Evolutionary conservation across 345 rosid species (phyloP), one percentile per base, ranked within the genome.

Genomic region (Syzygium oleosum): DNA sequence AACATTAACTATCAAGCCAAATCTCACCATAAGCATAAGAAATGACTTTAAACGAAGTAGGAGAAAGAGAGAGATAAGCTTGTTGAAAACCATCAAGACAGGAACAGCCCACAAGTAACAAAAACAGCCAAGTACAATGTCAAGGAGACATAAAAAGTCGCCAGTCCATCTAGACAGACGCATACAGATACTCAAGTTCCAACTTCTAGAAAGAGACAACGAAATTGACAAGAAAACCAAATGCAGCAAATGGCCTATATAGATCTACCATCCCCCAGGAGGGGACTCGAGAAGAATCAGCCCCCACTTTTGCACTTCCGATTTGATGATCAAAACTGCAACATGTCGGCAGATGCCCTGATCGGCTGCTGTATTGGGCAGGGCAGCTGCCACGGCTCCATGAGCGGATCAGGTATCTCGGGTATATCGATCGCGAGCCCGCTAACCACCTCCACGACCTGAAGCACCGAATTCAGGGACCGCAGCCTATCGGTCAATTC

Each of bases 401-500:
- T 88, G 84, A 94, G 85, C 43, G 93, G 87, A 55, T 93, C 96
- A 0, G 97, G 96, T 46, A 97, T 92, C 91, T 97, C 97, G 0
- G 97, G 98, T 43, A 94, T 95, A 54, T 95, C 98, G 89, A 97
- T 79, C 0, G 77, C 73, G 6, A 91, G 89, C 21, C 96, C 99
- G 41, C 94, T 90, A 51, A 93, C 93, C 25, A 94, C 96, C 86
- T 90, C 96, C 87, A 91, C 93, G 73, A 92, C 89, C 90, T 92
- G 93, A 27, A 89, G 90, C 73, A 89, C 85, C 59, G 61, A 84
- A 87, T 90, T 89, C 91, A 91, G 61, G 0, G 96, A 94, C 85
- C 93, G 90, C 12, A 96, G 90, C 86, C 97, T 88, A 5, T 95
- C 96, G 0, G 98, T 95, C 90, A 97, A 87, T 90, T 95, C 99